Base-by-base conservation (phyloP, 228 moss, liverwort and hornwort species). In the Sphagnum magellanicum region DNA sequence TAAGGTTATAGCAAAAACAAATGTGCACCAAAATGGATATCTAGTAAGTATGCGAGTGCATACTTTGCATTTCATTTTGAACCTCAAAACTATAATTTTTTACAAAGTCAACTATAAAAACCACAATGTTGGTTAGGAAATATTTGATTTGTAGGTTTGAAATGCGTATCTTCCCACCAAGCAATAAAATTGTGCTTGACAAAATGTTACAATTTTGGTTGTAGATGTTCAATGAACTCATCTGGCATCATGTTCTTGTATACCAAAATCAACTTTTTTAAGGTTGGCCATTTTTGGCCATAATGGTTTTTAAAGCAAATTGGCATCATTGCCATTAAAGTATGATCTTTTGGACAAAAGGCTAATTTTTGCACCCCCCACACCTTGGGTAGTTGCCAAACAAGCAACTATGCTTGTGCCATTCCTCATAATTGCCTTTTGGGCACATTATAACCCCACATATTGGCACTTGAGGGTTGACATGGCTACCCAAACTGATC, bases 11-110 rank as follows among this genome's bases (percentile, higher is more conserved):
- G 4, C 16, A n/a, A 3, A 50, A 55, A 70, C 55, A 63, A 15
- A 70, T 51, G 16, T 65, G 68, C 0, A 70, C 64, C 50, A 75
- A 32, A 6, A 75, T 59, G 5, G 5, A 48, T 8, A 70, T 51
- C 1, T 75, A 6, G 10, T 17, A 64, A 8, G 53, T 48, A 46
- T 75, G 68, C 74, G 52, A 74, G 9, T 74, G 74, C n/a, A 48
- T 15, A 1, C 0, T 4, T 17, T 74, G 69, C 0, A 70, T 32
- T 60, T 70, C 51, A 17, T 70, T 68, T 5, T 75, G 75, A 4
- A 49, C 11, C 16, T 53, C 16, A 59, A 51, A 70, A 4, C 49
- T 50, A 5, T 75, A 75, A 4, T 65, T 75, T 14, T 75, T 10
- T 0, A 5, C 16, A 15, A 70, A 75, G 61, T 68, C 61, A 14